Conservation (phyloP, 2,329 filamentous ascomycete species). For the Amauroascus niger region DNA sequence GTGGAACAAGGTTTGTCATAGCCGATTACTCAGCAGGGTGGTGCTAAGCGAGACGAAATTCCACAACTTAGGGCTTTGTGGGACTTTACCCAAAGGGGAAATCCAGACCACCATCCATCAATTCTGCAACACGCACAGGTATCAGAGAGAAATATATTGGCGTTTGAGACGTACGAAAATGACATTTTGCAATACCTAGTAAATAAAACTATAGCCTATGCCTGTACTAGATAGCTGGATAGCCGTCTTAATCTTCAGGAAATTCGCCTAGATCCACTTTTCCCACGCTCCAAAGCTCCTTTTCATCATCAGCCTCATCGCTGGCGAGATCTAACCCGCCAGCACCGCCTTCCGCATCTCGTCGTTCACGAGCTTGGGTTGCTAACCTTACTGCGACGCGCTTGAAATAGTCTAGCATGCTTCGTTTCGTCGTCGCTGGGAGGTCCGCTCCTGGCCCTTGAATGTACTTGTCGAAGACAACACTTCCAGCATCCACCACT, state of each 20-base stretch:
- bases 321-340: conserved; percentile 77
- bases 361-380: conserved; percentile 77
- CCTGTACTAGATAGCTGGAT: not conserved
- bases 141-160: not conserved
- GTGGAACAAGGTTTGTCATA: conserved; percentile 10
- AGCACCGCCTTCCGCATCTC: conserved; percentile 80
- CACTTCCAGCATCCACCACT: conserved; percentile 75
- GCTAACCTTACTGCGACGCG: conserved; percentile 75
- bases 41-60: conserved; percentile 19
- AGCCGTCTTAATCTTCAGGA: conserved; percentile 24
- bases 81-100: conserved; percentile 6
- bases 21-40: conserved; percentile 20
- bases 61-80: conserved; percentile 18
- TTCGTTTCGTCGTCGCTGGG: conserved; percentile 64
- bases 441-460: conserved; percentile 56
- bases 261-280: conserved; percentile 65
- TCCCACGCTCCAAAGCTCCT: conserved; percentile 90
- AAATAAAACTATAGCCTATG: not conserved
- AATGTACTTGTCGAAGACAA: conserved; percentile 87
- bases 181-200: not conserved
- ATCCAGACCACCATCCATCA: not conserved
- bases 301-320: conserved; percentile 89
- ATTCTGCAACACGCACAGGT: too few relatives aligned
- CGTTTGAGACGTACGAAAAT: not conserved
- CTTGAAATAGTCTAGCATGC: conserved; percentile 97